Evolutionary conservation across 495 filamentous ascomycete species (phyloP), one percentile per base, ranked within the genome.

Genomic region (Neurospora tetrasperma): DNA sequence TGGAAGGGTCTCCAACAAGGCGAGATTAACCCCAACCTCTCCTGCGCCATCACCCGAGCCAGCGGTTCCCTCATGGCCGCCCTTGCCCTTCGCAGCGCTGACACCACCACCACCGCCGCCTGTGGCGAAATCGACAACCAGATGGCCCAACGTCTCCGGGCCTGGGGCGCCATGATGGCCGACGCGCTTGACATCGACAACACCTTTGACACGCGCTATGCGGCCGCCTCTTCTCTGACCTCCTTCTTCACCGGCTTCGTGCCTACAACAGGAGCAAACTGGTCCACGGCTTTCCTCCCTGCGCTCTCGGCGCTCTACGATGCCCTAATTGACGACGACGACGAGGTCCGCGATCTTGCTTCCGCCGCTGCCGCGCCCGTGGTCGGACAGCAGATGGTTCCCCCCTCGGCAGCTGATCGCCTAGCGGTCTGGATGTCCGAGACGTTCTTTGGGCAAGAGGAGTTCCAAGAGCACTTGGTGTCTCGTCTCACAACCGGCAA

Each of bases 281-380:
- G 59, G 46, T 23, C 44, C 23, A 44, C 74, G 35, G 83, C 83
- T 14, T 78, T 88, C 10, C 78, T 74, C 71, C 86, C 76, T 54
- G 88, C 71, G 81, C 84, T 84, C 43, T 74, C 82, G 1, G 82
- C 83, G 0, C 83, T 89, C n/a, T 88, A 86, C 76, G 80, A 82
- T 85, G 75, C 74, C 74, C 84, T 98, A 0, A 90, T 92, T 73
- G 96, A 98, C 79, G 96, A 99, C 76, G 96, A 98, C 75, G 92
- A 96, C 62, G 95, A 97, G 48, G 85, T 97, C 46, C 87, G 95
- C 5, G 87, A 90, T 14, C 78, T 88, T 0, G 91, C 89, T 10
- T 89, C 94, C 4, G 41, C 44, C 3, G 81, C 83, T 4, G 82
- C 85, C 0, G 77, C 81, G 14, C 48, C 69, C 31, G 72, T 90